Conservation (phyloP, 1,139 yeast species). For the Saccharomycopsis hybrid region DNA sequence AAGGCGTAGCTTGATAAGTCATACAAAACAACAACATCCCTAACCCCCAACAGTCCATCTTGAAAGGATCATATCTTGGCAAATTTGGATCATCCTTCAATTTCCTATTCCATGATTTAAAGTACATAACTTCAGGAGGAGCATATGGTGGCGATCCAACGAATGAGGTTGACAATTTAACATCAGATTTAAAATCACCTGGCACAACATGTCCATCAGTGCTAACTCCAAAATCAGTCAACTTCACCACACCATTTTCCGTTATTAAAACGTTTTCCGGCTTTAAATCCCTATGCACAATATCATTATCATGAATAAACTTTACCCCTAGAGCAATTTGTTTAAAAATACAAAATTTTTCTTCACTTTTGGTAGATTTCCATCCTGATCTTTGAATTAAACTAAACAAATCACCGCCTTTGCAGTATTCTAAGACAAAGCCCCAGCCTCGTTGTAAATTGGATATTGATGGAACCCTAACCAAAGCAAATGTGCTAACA, state of each 20-base stretch:
- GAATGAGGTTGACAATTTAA: conserved; percentile 41
- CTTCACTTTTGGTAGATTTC: conserved; percentile 43
- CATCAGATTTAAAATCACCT: conserved; percentile 43
- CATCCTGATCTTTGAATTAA: conserved; percentile 44
- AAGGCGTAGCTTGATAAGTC: conserved; percentile 56
- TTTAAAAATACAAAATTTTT: conserved; percentile 45
- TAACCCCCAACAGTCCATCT: conserved; percentile 68
- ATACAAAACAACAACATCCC: conserved; percentile 61
- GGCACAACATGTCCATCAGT: conserved; percentile 55
- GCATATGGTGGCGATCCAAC: conserved; percentile 80
- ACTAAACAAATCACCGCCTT: conserved; percentile 67
- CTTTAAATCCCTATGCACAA: conserved; percentile 88
- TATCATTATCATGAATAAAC: conserved; percentile 69
- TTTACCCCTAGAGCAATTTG: conserved; percentile 49
- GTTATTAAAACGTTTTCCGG: conserved; percentile 80
- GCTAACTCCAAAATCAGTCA: conserved; percentile 69
- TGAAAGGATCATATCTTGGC: conserved; percentile 53
- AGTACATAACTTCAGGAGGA: conserved; percentile 67
- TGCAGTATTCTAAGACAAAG: conserved; percentile 58
- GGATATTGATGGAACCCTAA: conserved; percentile 52
- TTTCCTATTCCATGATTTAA: conserved; percentile 33
- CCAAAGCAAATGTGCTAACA: conserved; percentile 47
- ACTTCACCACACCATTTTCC: conserved; percentile 51
- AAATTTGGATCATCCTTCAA: conserved; percentile 24
- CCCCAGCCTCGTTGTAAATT: conserved; percentile 70